Base-by-base conservation (phyloP, 1,284 basidiomycete species). In the Grifola frondosa region DNA sequence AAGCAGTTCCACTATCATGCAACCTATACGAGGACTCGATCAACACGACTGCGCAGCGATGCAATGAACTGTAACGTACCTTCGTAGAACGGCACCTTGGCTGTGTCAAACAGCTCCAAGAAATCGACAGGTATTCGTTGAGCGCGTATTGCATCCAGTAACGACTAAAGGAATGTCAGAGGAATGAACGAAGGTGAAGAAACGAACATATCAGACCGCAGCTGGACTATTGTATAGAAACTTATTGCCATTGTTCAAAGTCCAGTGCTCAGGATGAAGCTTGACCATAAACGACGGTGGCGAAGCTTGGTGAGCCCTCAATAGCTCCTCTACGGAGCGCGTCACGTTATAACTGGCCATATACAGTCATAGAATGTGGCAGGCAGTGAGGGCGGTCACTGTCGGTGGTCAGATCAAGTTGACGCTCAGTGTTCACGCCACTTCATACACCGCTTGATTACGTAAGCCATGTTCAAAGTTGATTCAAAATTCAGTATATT, bases 71-170 rank as follows among this genome's bases (percentile, higher is more conserved):
- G 17, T 22, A 22, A 46, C 61, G 21, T 34, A 88, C 88, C 88
- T 60, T 90, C 84, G 61, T 89, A 91, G 63, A 88, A 91, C 13
- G 84, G 83, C 3, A 88, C 72, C 42, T 71, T 71, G 7, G 78
- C 77, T 15, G 73, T 63, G 50, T 90, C 84, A 53, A 91, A 88
- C 28, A 88, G 65, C 52, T 88, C 82, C 6, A 90, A 69, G 59
- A 88, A 88, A 66, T 91, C 88, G 21, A 84, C 80, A 12, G 88
- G 88, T 71, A 91, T 88, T 32, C 84, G 75, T 54, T 85, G 79
- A 8, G 82, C 80, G 33, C 85, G 76, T 43, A 91, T 81, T 58
- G 90, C 87, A 53, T 91, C 88, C 26, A 91, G 67, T 7, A 91
- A 62, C 28, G 81, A 81, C 87, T 90, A 53, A 7, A 50, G 16